Conservation (phyloP, 1,284 basidiomycete species). For the Ganoderma resinaceum region DNA sequence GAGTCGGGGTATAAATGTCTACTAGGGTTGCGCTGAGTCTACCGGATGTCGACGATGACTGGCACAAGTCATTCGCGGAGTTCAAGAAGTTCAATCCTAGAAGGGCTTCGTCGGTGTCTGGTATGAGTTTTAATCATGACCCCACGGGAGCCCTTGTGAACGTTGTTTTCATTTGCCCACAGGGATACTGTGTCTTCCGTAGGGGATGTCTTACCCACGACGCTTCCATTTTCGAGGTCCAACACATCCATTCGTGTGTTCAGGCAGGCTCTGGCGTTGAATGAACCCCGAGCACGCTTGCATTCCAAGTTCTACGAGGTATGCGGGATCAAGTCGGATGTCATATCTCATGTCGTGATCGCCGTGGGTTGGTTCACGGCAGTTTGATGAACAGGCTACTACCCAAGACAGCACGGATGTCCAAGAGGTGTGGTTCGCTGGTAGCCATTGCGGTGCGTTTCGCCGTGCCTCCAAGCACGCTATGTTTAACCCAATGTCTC, state of each 20-base stretch:
- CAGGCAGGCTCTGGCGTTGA: slow-evolving; percentile 71
- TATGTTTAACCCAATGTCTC: not conserved
- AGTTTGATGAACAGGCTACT: too few relatives aligned
- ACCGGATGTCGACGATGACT: slow-evolving; percentile 41
- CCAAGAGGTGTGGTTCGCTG: slow-evolving; percentile 61
- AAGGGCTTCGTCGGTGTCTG: slow-evolving; percentile 62
- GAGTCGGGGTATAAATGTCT: too few relatives aligned
- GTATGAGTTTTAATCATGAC: slow-evolving; percentile 33
- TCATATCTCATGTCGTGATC: too few relatives aligned
- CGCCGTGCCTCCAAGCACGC: not conserved
- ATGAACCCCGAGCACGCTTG: slow-evolving; percentile 73
- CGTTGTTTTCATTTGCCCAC: not conserved
- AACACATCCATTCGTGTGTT: slow-evolving; percentile 66
- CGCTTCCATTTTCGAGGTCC: slow-evolving; percentile 61
- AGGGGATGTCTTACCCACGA: slow-evolving; percentile 47
- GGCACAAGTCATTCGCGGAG: slow-evolving; percentile 33
- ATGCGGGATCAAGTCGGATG: not conserved
- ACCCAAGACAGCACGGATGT: slow-evolving; percentile 46
- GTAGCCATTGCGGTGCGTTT: slow-evolving; percentile 56
- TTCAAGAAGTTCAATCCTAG: slow-evolving; percentile 56
- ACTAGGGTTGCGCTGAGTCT: slow-evolving; percentile 40
- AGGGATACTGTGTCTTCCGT: slow-evolving; percentile 60
- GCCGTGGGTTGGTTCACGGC: too few relatives aligned
- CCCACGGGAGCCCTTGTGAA: not conserved
- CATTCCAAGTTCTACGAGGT: slow-evolving; percentile 51